Evolutionary conservation across 352 stramenopile genomes (phyloP), one percentile per base, ranked within the genome.

Genomic region (Pseudoperonospora humuli): DNA sequence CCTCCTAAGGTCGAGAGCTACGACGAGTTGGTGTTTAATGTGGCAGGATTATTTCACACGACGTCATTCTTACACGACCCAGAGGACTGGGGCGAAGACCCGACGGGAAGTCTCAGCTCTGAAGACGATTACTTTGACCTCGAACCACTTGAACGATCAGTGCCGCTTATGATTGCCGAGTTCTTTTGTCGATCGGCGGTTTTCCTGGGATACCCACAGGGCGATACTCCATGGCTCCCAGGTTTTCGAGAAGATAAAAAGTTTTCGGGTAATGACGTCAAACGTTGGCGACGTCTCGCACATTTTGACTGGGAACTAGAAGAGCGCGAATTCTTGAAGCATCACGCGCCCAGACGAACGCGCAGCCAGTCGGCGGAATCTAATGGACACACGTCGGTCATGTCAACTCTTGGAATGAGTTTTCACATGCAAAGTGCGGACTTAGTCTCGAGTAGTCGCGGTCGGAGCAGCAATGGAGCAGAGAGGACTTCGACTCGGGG

Each of bases 101-200:
- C 46, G 7, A 74, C 44, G 2, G 53, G 32, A 14, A 58, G 54
- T 14, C 55, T 59, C 29, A 54, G 39, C 15, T 62, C 41, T 7
- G 37, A 55, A 7, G 44, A 56, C 7, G 50, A 49, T 6, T 47
- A 43, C 27, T 46, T 56, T 39, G 40, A 63, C 9, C 45, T 41
- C 3, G 67, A 75, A 34, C 60, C 60, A 34, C 48, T 69, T 0
- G 72, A 85, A 51, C 67, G 70, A 7, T 87, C 75, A n/a, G 63
- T 83, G 54, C 63, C 69, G 41, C 67, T 88, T 50, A 78, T 88
- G 69, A 83, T 88, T 56, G 75, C 73, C 24, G 75, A 88, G 57
- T 88, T 88, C 33, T 67, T 88, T 10, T 81, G 82, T 47, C 68
- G 75, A 7, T 84, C 75, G 38, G 75, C 72, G 33, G 54, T 84